phyloP scores from a whole-genome alignment of 345 rosid species.

The Citrus sp. region DNA sequence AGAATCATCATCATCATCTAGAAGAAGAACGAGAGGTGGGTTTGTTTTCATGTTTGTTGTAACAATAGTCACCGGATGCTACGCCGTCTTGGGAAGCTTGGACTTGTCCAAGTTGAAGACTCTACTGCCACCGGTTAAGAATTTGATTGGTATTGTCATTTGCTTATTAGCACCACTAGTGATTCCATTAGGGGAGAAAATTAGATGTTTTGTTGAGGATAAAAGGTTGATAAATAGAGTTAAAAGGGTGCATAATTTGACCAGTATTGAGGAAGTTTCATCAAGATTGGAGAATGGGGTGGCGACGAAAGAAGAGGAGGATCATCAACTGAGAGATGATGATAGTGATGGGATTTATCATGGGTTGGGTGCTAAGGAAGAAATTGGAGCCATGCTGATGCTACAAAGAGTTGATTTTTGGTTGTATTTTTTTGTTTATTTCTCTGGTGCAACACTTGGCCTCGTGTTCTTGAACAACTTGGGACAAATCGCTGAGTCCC shows the following conservation, averaged over 20 bases:
- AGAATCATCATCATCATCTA: background rate
- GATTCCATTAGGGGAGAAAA: slow-evolving; percentile 36
- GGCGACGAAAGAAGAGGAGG: slow-evolving; percentile 8
- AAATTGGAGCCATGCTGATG: slow-evolving; percentile 60
- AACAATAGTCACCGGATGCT: slow-evolving; percentile 65
- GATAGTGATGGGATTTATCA: background rate
- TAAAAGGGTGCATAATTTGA: slow-evolving; percentile 22
- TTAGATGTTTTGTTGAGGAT: background rate
- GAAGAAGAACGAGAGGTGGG: slow-evolving; percentile 20
- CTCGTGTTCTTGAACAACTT: slow-evolving; percentile 76
- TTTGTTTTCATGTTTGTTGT: slow-evolving; percentile 42
- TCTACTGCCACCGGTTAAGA: slow-evolving; percentile 25
- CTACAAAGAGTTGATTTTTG: slow-evolving; percentile 61
- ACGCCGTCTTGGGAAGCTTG: slow-evolving; percentile 58
- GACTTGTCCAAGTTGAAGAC: slow-evolving; percentile 14
- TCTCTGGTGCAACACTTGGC: slow-evolving; percentile 84
- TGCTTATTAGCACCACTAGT: slow-evolving; percentile 48
- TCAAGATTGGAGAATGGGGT: background rate
- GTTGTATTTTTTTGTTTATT: slow-evolving; percentile 68
- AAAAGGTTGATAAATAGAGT: slow-evolving; percentile 19
- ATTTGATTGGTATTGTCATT: slow-evolving; percentile 39
- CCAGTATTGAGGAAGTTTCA: slow-evolving; percentile 19
- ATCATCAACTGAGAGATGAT: slow-evolving; percentile 7
- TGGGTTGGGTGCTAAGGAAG: slow-evolving; percentile 44
- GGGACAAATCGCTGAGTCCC: slow-evolving; percentile 93